phyloP scores from a whole-genome alignment of 148 eudicot genomes.

The Vaccinium vitisidaea region DNA sequence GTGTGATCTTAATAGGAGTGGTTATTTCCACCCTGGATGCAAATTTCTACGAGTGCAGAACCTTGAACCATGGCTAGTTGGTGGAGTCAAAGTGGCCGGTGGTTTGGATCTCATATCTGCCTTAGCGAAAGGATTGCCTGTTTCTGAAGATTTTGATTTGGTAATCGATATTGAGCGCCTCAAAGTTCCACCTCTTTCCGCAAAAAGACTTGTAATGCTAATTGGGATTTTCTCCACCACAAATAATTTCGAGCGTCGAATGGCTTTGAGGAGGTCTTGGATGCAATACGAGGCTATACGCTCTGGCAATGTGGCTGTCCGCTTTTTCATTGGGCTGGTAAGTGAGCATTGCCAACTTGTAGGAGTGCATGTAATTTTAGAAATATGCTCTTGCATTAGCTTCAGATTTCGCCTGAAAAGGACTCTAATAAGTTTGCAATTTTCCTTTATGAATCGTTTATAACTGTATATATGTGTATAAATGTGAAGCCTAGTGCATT shows the following conservation, averaged over 20 bases:
- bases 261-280: constrained; percentile 95
- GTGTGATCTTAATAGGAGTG: not conserved
- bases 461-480: not conserved
- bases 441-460: not conserved
- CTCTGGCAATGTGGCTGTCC: constrained; percentile 74
- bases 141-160: constrained; percentile 62
- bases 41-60: constrained; percentile 47
- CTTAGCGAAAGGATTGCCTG: constrained; percentile 80
- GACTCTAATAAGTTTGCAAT: not conserved
- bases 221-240: constrained; percentile 87
- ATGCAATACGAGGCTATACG: constrained; percentile 93
- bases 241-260: constrained; percentile 89
- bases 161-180: constrained; percentile 51
- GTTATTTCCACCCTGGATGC: not conserved
- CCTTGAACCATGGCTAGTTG: constrained; percentile 91
- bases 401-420: not conserved
- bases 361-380: not conserved
- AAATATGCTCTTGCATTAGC: constrained; percentile 6
- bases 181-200: constrained; percentile 54
- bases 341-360: constrained; percentile 33
- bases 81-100: constrained; percentile 64
- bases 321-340: constrained; percentile 88
- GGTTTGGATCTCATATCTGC: constrained; percentile 60
- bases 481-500: not conserved
- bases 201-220: constrained; percentile 50